Base-by-base conservation (phyloP, 208 protist genomes). In the Trypanosoma cruzi region DNA sequence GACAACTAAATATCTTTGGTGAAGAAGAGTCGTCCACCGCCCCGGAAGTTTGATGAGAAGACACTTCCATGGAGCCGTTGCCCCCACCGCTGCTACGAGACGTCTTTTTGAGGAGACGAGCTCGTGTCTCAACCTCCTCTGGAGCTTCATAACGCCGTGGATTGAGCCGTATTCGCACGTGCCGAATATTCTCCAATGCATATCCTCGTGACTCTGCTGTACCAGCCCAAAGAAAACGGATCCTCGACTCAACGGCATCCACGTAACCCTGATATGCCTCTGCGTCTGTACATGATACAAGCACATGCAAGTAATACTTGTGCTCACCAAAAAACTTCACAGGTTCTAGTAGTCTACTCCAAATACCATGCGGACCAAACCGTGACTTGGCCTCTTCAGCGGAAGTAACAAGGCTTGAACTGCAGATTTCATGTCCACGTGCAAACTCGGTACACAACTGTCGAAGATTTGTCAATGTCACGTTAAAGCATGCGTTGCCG, bases 401-500 rank as follows among this genome's bases (percentile, higher is more conserved):
- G 49, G 71, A 81, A 11, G 89, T 67, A 6, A 64, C 50, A 13
- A 96, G 55, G 65, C 68, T 60, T 34, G 67, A 55, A 44, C 71
- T 80, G 26, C 92, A 73, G 59, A 97, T 79, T n/a, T 93, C 82
- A 46, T 94, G 76, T 0, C 97, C 98, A 22, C 98, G 85, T 37
- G 84, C 52, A 80, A 99, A 98, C 71, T 99, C 98, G 13, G 84
- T 80, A 71, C 92, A 98, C 28, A 99, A 81, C 68, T 98, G 85
- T 40, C 73, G 71, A 26, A 99, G 77, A 63, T 98, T 99, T 10
- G 97, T 97, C 50, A 86, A 69, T 0, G 96, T 97, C 2, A 99
- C 97, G 80, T 99, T 99, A 80, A 97, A 98, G 31, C 97, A 99
- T 0, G 98, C 96, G 71, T 99, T 99, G 83, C 98, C 96, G 52